Conservation (phyloP, 2,329 filamentous ascomycete genomes). For the Hypomyces rosellus region DNA sequence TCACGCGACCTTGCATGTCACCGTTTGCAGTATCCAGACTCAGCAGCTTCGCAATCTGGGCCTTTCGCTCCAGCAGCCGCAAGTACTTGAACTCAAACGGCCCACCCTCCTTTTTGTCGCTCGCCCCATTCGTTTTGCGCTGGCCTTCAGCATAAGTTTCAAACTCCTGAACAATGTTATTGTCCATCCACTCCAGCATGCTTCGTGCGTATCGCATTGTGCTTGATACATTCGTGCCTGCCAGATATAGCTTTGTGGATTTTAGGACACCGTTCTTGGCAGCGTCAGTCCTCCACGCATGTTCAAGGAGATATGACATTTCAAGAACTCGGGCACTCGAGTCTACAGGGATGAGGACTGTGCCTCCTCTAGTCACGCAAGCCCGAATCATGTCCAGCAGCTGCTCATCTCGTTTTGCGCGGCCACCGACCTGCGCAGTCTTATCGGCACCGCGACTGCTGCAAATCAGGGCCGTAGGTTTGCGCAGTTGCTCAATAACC, state of each 20-base stretch:
- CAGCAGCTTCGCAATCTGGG: constrained; percentile 67
- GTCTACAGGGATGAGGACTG: constrained; percentile 87
- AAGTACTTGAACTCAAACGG: constrained; percentile 90
- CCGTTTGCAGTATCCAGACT: constrained; percentile 39
- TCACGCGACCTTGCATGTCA: constrained; percentile 57
- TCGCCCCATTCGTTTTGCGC: constrained; percentile 38
- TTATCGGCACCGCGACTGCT: constrained; percentile 76
- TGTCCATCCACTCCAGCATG: constrained; percentile 99
- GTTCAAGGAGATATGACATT: constrained; percentile 84
- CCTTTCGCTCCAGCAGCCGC: constrained; percentile 73
- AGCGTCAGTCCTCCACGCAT: constrained; percentile 72
- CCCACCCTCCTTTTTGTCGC: constrained; percentile 51
- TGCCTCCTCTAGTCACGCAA: constrained; percentile 75
- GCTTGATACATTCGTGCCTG: constrained; percentile 77
- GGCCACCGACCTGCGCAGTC: constrained; percentile 62
- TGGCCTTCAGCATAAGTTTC: constrained; percentile 60
- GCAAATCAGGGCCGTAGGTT: constrained; percentile 89
- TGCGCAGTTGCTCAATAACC: constrained; percentile 87
- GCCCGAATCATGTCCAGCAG: constrained; percentile 75
- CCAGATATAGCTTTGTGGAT: constrained; percentile 65
- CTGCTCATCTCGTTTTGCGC: constrained; percentile 77
- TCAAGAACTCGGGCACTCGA: constrained; percentile 93
- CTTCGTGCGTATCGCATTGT: constrained; percentile 88
- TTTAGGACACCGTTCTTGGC: constrained; percentile 45
- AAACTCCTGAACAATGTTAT: constrained; percentile 86